Evolutionary conservation across 345 rosid genomes (phyloP).

Genomic region (Dimocarpus longan): DNA sequence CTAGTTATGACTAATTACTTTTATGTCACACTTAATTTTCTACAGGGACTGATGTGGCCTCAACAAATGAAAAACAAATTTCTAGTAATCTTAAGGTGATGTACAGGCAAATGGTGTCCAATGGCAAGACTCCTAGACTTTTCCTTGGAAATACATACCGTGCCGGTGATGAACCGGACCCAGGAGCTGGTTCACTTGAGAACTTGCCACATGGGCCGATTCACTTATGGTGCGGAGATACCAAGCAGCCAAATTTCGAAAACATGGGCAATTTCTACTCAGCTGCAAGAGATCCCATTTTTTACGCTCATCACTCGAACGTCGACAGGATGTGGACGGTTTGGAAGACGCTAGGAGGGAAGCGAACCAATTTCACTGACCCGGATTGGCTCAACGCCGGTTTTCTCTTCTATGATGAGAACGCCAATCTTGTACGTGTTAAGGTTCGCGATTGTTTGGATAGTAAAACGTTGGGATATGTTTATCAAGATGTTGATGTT

Average conservation of each 20-base stretch:
- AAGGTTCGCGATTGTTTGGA: conserved; percentile 58
- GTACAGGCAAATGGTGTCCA: conserved; percentile 67
- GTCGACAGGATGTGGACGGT: conserved; percentile 63
- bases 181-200: conserved; percentile 59
- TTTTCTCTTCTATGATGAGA: conserved; percentile 64
- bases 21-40: too few relatives aligned
- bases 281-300: conserved; percentile 61
- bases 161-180: conserved; percentile 52
- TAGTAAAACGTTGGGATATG: conserved; percentile 35
- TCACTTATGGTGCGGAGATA: conserved; percentile 59
- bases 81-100: conserved; percentile 49
- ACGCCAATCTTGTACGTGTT: conserved; percentile 54
- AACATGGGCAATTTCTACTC: conserved; percentile 74
- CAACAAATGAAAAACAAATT: conserved; percentile 23
- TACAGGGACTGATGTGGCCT: conserved; percentile 14
- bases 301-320: conserved; percentile 60
- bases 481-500: conserved; percentile 49
- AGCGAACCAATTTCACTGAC: conserved; percentile 42
- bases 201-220: conserved; percentile 51
- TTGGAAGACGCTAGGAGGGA: conserved; percentile 63
- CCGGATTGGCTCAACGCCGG: conserved; percentile 57
- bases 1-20: too few relatives aligned
- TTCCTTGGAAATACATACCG: conserved; percentile 56
- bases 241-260: conserved; percentile 45
- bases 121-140: conserved; percentile 42